Evolutionary conservation across 345 rosid genomes (phyloP).

Genomic region (Lepidium didymum): DNA sequence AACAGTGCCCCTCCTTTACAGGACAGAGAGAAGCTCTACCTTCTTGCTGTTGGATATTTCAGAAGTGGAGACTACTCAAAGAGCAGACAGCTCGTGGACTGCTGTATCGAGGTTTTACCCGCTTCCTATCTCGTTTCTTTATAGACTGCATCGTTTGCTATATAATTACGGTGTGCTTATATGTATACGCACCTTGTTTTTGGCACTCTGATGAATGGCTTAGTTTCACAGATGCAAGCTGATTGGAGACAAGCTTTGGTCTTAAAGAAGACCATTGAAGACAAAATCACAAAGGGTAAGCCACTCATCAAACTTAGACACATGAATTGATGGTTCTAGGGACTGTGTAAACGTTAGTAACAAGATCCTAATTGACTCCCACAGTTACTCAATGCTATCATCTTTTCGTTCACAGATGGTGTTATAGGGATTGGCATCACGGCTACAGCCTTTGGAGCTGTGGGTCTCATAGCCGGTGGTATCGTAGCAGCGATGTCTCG

Average conservation of each 20-base stretch:
- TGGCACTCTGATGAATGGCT: not conserved
- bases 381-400: not conserved
- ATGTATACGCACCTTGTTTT: not conserved
- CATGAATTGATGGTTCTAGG: not conserved
- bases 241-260: conserved; percentile 79
- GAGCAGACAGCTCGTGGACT: conserved; percentile 71
- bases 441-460: conserved; percentile 74
- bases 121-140: not conserved
- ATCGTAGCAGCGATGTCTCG: conserved; percentile 74
- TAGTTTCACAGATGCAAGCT: conserved; percentile 53
- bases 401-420: conserved; percentile 50
- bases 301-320: not conserved
- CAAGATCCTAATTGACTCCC: not conserved
- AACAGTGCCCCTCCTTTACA: conserved; percentile 40
- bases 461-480: conserved; percentile 81
- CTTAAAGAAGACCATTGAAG: conserved; percentile 68
- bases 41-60: conserved; percentile 77
- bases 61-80: conserved; percentile 61
- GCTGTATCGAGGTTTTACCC: conserved; percentile 22
- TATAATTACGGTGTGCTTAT: not conserved
- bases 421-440: conserved; percentile 87
- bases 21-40: conserved; percentile 73
- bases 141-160: not conserved
- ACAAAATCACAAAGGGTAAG: conserved; percentile 64
- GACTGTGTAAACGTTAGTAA: not conserved